Percentiles rank a stretch among this genome's conserved stretches.
Conservation (phyloP, 2,329 filamentous ascomycete species). For the Neopestalotiopsis sp. region DNA sequence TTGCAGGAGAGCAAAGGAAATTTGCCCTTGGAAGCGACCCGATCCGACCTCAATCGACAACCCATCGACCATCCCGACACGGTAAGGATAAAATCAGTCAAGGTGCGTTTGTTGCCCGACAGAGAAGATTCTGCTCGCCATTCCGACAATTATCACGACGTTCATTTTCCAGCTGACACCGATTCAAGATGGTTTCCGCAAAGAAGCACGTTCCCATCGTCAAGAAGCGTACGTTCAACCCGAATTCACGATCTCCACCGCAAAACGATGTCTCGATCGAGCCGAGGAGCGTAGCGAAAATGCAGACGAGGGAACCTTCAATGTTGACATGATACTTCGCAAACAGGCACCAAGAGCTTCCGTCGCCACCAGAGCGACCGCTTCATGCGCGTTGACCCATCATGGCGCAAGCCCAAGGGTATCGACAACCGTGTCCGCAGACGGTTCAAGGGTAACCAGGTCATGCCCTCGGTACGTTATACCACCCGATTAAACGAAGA, state of each 20-base stretch:
- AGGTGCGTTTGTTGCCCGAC: slow-evolving; percentile 16
- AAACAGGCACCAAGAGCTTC: slow-evolving; percentile 89
- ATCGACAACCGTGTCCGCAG: slow-evolving; percentile 98
- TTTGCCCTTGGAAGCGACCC: slow-evolving; percentile 11
- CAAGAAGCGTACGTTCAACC: slow-evolving; percentile 92
- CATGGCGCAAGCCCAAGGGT: slow-evolving; percentile 99
- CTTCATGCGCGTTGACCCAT: slow-evolving; percentile 88
- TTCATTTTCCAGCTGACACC: neutral
- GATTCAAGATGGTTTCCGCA: slow-evolving; percentile 88
- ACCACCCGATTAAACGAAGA: slow-evolving; percentile 1
- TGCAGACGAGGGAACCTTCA: slow-evolving; percentile 8
- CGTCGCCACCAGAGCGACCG: slow-evolving; percentile 96
- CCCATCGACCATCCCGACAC: slow-evolving; percentile 12
- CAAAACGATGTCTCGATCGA: neutral
- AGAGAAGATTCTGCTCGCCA: neutral
- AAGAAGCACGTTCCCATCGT: slow-evolving; percentile 99
- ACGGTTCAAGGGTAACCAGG: slow-evolving; percentile 94
- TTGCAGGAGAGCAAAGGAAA: slow-evolving; percentile 10
- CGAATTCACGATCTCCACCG: slow-evolving; percentile 23
- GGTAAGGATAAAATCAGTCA: slow-evolving; percentile 22
- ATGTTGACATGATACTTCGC: slow-evolving; percentile 46
- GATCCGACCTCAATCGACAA: slow-evolving; percentile 12
- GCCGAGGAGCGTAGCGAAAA: slow-evolving; percentile 8
- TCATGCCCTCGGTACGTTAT: slow-evolving; percentile 94
- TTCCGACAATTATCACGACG: neutral